Conservation (phyloP, 306 rosid genomes). For the Cyclanthera cordifolia region DNA sequence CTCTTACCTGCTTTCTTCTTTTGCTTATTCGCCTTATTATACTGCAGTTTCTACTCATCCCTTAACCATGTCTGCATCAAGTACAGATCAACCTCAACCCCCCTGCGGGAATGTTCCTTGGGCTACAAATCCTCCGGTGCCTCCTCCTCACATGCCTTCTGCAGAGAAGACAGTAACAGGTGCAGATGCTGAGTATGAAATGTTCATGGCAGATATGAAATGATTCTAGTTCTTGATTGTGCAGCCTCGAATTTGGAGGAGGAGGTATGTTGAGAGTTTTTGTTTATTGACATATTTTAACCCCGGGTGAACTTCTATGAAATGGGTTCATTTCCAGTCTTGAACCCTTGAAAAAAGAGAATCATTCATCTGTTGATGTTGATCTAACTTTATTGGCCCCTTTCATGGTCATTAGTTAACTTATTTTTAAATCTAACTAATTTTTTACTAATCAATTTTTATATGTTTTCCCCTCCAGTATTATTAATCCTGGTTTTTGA, state of each 20-base stretch:
- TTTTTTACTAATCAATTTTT: constrained; percentile 7
- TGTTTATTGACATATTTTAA: not conserved
- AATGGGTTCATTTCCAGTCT: not conserved
- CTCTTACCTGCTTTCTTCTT: constrained; percentile 55
- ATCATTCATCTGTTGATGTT: not conserved
- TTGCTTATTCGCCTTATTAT: constrained; percentile 75
- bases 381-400: not conserved
- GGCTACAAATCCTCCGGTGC: constrained; percentile 51
- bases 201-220: constrained; percentile 96
- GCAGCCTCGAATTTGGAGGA: constrained; percentile 12
- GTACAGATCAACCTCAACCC: constrained; percentile 43
- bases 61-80: constrained; percentile 31
- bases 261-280: constrained; percentile 32
- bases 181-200: constrained; percentile 87
- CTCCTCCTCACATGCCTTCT: constrained; percentile 49
- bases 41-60: constrained; percentile 67
- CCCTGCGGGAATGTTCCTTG: constrained; percentile 55
- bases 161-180: constrained; percentile 50
- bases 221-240: constrained; percentile 26
- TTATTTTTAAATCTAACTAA: not conserved
- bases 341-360: constrained; percentile 2
- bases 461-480: constrained; percentile 14
- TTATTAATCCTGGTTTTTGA: not conserved
- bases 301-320: not conserved
- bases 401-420: not conserved